A percentile compares a stretch with the other conserved stretches of the same genome.
Conservation (phyloP, 31 red algal genomes). For the Odonthalia washingtoniensis region DNA sequence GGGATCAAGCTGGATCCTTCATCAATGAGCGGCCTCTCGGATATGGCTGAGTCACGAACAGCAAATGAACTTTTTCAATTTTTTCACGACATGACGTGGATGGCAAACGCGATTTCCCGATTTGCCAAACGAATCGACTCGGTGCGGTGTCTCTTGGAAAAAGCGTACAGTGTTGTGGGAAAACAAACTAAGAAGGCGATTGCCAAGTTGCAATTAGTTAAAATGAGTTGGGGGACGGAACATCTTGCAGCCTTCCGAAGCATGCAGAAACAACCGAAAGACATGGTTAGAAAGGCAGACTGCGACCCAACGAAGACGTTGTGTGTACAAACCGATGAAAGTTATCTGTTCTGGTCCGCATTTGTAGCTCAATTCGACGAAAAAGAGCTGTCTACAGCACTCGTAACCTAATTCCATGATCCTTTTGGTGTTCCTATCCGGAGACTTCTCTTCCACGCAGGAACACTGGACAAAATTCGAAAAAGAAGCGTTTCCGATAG, state of each 20-base stretch:
- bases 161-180: conserved; percentile 18
- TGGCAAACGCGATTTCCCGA: conserved; percentile 25
- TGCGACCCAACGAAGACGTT: not conserved
- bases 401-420: too few species aligned
- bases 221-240: conserved; percentile 2
- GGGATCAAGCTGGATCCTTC: conserved; percentile 43
- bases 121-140: not conserved
- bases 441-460: not conserved
- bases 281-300: not conserved
- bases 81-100: conserved; percentile 46
- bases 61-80: conserved; percentile 41
- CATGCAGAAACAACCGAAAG: conserved; percentile 1
- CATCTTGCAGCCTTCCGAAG: conserved; percentile 14
- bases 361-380: conserved; percentile 18
- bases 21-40: too few species aligned
- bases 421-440: conserved; percentile 17
- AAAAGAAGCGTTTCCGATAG: conserved; percentile 31
- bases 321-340: conserved; percentile 51
- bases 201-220: not conserved
- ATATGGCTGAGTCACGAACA: conserved; percentile 7
- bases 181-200: conserved; percentile 9
- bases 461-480: conserved; percentile 33
- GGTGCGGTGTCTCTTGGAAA: conserved; percentile 21
- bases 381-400: not conserved
- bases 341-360: conserved; percentile 39